phyloP scores from a whole-genome alignment of 225 moss, liverwort and hornwort species.

The Sphagnum contortum region DNA sequence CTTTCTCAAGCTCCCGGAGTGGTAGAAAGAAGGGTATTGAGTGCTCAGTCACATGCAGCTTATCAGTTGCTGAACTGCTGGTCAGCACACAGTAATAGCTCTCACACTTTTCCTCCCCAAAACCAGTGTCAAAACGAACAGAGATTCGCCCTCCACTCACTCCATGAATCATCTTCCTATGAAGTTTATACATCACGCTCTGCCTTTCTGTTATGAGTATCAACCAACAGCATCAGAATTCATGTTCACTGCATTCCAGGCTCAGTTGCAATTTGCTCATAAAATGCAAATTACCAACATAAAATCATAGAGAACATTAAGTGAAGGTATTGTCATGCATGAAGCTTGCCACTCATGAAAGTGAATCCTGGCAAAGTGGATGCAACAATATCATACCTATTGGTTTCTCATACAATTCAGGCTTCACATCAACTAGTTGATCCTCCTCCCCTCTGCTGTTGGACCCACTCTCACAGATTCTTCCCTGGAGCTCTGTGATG shows the following conservation, averaged over 20 bases:
- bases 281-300: no score
- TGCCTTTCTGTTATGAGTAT: conserved; percentile 28
- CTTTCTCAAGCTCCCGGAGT: conserved; percentile 71
- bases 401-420: conserved; percentile 18
- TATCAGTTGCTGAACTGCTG: conserved; percentile 43
- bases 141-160: conserved; percentile 52
- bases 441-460: conserved; percentile 25
- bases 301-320: no score
- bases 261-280: no score
- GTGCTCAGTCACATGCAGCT: conserved; percentile 52
- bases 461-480: conserved; percentile 25
- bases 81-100: conserved; percentile 73
- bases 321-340: no score
- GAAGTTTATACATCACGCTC: conserved; percentile 29
- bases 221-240: background rate
- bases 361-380: no score
- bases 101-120: conserved; percentile 46
- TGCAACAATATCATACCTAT: conserved; percentile 16
- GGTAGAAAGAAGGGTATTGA: conserved; percentile 77
- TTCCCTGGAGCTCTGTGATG: conserved; percentile 51
- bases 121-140: conserved; percentile 62
- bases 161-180: conserved; percentile 61
- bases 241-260: background rate
- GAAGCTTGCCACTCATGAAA: no score
- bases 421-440: conserved; percentile 28